Base-by-base conservation (phyloP, 2,329 filamentous ascomycete species). In the Neofusicoccum cordaticola region DNA sequence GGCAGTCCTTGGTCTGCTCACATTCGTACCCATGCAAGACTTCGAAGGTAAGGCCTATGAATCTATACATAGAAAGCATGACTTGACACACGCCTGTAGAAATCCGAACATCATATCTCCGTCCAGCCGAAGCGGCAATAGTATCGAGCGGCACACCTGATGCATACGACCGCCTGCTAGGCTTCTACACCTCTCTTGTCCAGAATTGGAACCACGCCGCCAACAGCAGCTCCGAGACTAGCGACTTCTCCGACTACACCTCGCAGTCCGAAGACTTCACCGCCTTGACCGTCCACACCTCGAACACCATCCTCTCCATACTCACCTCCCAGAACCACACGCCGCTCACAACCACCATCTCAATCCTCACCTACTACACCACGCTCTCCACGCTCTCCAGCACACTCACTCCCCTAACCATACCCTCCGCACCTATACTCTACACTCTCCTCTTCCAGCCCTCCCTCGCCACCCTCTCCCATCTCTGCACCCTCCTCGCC, bases 361-460 rank as follows among this genome's bases (percentile, higher is more conserved):
- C 83, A 1, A 77, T 84, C 42, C 81, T 93, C 15, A 82, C 91
- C 39, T 86, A 88, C 72, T 93, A 94, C 76, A 91, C 90, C 74
- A 80, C 84, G 62, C 81, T 86, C 5, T 78, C 81, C 41, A 53
- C 44, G 1, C 52, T 61, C 13, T 65, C 65, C 35, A 68, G 69
- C 15, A 71, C 69, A 5, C 22, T 68, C 27, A 82, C 92, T 45
- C 86, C 87, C 27, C 86, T 94, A 68, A 83, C 86, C 64, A 84
- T 93, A 19, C 92, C 91, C 0, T 83, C 88, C 0, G 82, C 87
- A 1, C 80, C 85, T 3, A 83, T 92, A 9, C 82, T 93, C 22
- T 95, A 95, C 77, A 83, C 83, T 9, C 80, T 95, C 44, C 81
- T 88, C 67, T 93, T 95, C 74, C 85, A 83, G 65, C 78, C 83